Evolutionary conservation across 495 filamentous ascomycete genomes (phyloP).

Genomic region (Tuber umbilicatum): DNA sequence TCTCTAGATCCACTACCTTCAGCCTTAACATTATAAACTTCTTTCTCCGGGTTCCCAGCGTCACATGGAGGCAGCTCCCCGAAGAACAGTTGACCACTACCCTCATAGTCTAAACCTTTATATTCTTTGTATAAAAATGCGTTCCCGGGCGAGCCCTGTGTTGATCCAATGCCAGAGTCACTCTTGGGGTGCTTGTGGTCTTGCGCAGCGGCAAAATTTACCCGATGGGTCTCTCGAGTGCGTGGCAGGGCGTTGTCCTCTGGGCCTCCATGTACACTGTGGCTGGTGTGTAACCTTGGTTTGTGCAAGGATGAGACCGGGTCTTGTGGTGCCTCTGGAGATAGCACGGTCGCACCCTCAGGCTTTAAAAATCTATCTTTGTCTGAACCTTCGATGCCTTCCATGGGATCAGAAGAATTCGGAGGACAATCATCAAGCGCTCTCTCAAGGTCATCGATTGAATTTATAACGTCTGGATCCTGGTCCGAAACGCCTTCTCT

Average conservation of each 20-base stretch:
- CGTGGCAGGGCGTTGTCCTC: background rate
- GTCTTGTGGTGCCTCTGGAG: background rate
- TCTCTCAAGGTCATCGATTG: background rate
- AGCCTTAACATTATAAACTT: background rate
- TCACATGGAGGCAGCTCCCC: background rate
- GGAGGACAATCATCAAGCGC: background rate
- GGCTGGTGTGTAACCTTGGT: background rate
- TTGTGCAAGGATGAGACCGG: background rate
- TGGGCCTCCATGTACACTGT: background rate
- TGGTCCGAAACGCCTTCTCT: background rate
- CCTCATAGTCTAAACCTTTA: background rate
- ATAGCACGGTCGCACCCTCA: background rate
- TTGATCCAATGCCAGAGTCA: conserved; percentile 24
- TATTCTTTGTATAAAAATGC: background rate
- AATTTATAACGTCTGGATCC: background rate
- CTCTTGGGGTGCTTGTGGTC: conserved; percentile 1
- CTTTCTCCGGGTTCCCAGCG: background rate
- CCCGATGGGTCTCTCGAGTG: background rate
- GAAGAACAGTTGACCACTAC: background rate
- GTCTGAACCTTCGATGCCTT: background rate
- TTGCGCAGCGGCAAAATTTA: background rate
- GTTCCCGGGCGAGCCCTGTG: conserved; percentile 6
- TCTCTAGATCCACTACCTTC: background rate
- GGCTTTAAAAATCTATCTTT: background rate
- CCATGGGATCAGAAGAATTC: background rate